Percentiles rank a stretch among this genome's conserved stretches.
phyloP scores from a whole-genome alignment of 2,329 filamentous ascomycete genomes.

The Akanthomyces lecanii region DNA sequence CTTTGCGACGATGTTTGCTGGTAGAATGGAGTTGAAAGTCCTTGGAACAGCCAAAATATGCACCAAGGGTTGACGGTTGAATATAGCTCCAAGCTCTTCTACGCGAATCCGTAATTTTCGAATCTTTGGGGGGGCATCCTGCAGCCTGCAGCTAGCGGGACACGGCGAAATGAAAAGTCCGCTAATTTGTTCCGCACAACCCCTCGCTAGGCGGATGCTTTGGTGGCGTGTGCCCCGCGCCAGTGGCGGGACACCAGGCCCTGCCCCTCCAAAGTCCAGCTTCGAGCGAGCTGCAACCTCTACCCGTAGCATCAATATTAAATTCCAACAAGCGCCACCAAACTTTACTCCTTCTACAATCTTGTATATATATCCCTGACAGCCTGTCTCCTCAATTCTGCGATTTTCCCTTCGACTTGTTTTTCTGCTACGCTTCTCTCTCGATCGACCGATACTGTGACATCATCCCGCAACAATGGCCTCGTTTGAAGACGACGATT shows the following conservation, averaged over 20 bases:
- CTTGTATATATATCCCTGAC: not conserved
- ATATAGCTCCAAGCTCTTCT: slow-evolving; percentile 16
- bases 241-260: slow-evolving; percentile 2
- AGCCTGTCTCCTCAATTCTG: not conserved
- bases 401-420: not conserved
- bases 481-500: slow-evolving; percentile 17
- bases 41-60: slow-evolving; percentile 15
- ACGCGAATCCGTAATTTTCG: slow-evolving; percentile 22
- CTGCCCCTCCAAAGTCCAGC: slow-evolving; percentile 7
- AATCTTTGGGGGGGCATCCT: slow-evolving; percentile 22
- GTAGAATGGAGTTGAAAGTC: slow-evolving; percentile 3
- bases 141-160: slow-evolving; percentile 12
- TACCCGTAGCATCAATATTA: not conserved
- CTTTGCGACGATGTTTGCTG: slow-evolving; percentile 11
- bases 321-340: not conserved
- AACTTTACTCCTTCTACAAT: not conserved
- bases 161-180: slow-evolving; percentile 18
- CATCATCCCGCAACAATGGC: slow-evolving; percentile 14
- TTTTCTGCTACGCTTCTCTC: not conserved
- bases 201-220: slow-evolving; percentile 4
- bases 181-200: slow-evolving; percentile 10
- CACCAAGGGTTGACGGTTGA: slow-evolving; percentile 11
- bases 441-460: not conserved
- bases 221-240: slow-evolving; percentile 16
- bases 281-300: not conserved